Conservation (phyloP, 176 grass and related monocot genomes). For the Canna indica region DNA sequence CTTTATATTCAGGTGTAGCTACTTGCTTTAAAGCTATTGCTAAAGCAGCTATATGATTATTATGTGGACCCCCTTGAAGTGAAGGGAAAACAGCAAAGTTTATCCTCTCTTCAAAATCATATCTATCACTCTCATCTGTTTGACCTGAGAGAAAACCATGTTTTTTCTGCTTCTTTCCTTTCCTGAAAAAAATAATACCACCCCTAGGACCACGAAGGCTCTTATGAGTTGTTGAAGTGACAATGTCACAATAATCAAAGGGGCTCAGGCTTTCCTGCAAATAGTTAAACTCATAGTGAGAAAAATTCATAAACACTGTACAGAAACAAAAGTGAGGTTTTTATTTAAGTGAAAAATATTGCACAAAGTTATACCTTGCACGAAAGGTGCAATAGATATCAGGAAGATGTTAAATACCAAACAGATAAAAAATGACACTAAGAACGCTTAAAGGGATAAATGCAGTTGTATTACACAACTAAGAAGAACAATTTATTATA, state of each 20-base stretch:
- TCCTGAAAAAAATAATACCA: slow-evolving; percentile 93
- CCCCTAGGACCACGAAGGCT: slow-evolving; percentile 87
- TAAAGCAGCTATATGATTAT: slow-evolving; percentile 94
- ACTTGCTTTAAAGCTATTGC: slow-evolving; percentile 89
- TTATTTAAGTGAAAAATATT: not conserved
- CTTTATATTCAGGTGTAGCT: slow-evolving; percentile 83
- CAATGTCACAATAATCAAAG: slow-evolving; percentile 92
- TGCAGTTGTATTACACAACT: not conserved
- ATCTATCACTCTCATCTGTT: slow-evolving; percentile 48
- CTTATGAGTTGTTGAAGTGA: slow-evolving; percentile 96
- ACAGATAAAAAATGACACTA: not conserved
- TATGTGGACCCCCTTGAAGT: slow-evolving; percentile 97
- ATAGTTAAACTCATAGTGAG: slow-evolving; percentile 1
- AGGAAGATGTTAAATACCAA: too few species aligned
- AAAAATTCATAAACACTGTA: not conserved
- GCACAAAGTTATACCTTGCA: not conserved
- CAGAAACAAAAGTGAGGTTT: not conserved
- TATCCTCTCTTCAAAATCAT: slow-evolving; percentile 87
- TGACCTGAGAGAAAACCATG: slow-evolving; percentile 31
- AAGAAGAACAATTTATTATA: not conserved
- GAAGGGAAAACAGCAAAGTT: slow-evolving; percentile 92
- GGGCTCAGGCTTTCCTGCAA: slow-evolving; percentile 73
- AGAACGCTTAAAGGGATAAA: not conserved
- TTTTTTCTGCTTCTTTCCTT: slow-evolving; percentile 53
- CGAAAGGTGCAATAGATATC: not conserved